Evolutionary conservation across 768 basidiomycete species (phyloP).

Genomic region (Suillus sp.): DNA sequence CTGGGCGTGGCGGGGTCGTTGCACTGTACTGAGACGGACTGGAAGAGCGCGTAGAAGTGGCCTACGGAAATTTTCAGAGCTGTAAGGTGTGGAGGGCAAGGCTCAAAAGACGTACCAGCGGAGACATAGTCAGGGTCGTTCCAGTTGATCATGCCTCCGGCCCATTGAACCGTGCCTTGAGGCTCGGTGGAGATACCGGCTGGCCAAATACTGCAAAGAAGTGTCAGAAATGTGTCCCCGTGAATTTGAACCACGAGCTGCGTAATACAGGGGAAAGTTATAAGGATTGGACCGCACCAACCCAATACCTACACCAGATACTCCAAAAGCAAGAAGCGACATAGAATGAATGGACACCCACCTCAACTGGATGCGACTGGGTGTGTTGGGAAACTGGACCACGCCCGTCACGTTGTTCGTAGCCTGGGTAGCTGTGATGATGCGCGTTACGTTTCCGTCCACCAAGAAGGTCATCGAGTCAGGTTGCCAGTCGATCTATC

Average conservation of each 20-base stretch:
- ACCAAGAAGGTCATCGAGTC: slow-evolving; percentile 65
- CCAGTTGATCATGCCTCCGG: slow-evolving; percentile 84
- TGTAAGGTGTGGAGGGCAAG: neutral
- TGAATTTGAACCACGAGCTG: neutral
- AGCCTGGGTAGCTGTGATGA: slow-evolving; percentile 60
- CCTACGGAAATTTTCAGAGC: slow-evolving; percentile 36
- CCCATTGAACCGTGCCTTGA: slow-evolving; percentile 75
- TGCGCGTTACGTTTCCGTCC: slow-evolving; percentile 73
- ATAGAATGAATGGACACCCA: slow-evolving; percentile 30
- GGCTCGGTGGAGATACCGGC: slow-evolving; percentile 66
- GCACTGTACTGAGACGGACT: slow-evolving; percentile 67
- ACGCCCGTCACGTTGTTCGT: slow-evolving; percentile 54
- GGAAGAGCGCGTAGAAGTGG: slow-evolving; percentile 68
- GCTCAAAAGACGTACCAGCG: slow-evolving; percentile 45
- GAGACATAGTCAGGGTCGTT: slow-evolving; percentile 72
- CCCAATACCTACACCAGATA: neutral
- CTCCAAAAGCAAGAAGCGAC: neutral
- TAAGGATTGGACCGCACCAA: neutral
- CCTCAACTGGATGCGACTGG: slow-evolving; percentile 82
- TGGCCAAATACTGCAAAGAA: slow-evolving; percentile 66
- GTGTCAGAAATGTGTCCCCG: slow-evolving; percentile 1
- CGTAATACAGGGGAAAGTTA: slow-evolving; percentile 6
- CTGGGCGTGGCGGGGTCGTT: slow-evolving; percentile 47
- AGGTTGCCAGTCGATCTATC: slow-evolving; percentile 80
- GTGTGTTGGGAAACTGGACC: slow-evolving; percentile 71